A percentile compares a stretch with the other conserved stretches of the same genome.
phyloP scores from a whole-genome alignment of 306 rosid genomes.

The Adenanthera pavonina region DNA sequence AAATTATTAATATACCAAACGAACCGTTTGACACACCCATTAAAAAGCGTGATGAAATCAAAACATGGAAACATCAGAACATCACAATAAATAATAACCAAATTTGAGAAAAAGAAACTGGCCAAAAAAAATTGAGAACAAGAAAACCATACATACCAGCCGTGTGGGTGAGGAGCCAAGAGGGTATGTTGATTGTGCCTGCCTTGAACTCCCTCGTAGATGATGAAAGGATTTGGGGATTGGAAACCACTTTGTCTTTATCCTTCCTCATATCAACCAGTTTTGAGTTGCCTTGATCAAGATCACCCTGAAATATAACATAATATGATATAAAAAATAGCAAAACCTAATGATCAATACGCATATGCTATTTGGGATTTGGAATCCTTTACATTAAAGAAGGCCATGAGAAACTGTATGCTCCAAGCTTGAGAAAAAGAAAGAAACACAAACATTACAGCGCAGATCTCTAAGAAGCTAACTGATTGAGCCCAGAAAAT shows the following conservation, averaged over 20 bases:
- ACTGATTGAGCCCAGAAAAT: neutral
- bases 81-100: neutral
- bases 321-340: neutral
- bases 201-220: conserved; percentile 41
- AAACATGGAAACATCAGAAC: neutral
- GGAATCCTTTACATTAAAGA: conserved; percentile 37
- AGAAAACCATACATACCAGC: conserved; percentile 53
- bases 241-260: conserved; percentile 39
- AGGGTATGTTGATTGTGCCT: conserved; percentile 48
- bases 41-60: neutral
- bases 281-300: conserved; percentile 8
- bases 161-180: conserved; percentile 53
- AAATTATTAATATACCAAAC: neutral
- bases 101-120: neutral
- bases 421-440: neutral
- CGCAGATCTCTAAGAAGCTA: conserved; percentile 50
- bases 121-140: neutral
- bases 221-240: conserved; percentile 30
- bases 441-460: neutral
- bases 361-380: neutral
- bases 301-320: neutral
- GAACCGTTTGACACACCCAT: neutral
- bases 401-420: neutral
- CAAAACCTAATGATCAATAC: neutral
- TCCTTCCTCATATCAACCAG: conserved; percentile 36